Percentiles rank a stretch among this genome's conserved stretches.
These are phyloP conservation scores for Penicillium sp. DNA, from an alignment of 2,329 filamentous ascomycete genomes.

Conservation along the genomic window DNA sequence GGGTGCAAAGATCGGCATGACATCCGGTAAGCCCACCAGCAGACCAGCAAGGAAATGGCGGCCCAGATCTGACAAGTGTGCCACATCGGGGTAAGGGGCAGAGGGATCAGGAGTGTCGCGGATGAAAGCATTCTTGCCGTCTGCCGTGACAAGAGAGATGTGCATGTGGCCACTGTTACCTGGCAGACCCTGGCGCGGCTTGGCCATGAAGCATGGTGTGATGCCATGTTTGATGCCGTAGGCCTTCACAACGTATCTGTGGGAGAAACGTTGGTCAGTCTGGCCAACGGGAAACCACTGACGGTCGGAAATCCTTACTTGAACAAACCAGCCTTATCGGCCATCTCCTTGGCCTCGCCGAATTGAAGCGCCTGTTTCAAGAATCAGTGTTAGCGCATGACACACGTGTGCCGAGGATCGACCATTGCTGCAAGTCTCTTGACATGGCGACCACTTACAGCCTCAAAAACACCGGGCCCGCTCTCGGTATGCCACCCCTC, in stretches of 20 bases:
- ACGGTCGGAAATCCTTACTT: constrained; percentile 57
- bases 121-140: constrained; percentile 82
- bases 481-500: constrained; percentile 97
- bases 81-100: constrained; percentile 73
- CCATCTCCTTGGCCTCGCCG: constrained; percentile 83
- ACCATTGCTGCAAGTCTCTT: neutral
- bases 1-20: constrained; percentile 93
- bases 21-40: constrained; percentile 82
- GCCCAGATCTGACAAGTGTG: constrained; percentile 80
- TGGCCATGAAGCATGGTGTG: constrained; percentile 98
- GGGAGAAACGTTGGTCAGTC: constrained; percentile 13
- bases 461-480: constrained; percentile 92
- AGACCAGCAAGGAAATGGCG: constrained; percentile 91
- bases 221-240: constrained; percentile 85
- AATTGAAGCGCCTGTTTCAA: constrained; percentile 72
- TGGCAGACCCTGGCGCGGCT: constrained; percentile 84
- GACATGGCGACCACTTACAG: constrained; percentile 53
- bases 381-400: neutral
- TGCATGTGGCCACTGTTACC: constrained; percentile 98
- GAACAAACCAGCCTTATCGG: constrained; percentile 88
- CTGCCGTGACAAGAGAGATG: constrained; percentile 77
- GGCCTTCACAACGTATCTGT: constrained; percentile 80
- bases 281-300: neutral
- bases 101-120: constrained; percentile 71
- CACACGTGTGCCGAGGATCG: neutral